phyloP scores from a whole-genome alignment of 257 asterid genomes.

The Solanum gracilifrons region DNA sequence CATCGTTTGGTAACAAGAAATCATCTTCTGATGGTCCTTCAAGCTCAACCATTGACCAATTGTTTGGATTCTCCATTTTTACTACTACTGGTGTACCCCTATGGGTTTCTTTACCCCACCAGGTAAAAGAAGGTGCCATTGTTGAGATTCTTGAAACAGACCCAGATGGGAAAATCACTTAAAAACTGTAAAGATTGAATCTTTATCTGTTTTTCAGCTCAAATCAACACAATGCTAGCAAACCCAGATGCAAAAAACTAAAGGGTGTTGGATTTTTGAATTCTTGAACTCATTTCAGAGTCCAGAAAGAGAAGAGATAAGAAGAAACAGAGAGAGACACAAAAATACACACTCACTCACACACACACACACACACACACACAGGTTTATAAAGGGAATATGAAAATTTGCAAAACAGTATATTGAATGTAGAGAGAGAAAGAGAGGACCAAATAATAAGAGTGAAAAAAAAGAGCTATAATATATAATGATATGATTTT shows the following conservation, averaged over 20 bases:
- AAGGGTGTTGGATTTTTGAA: neutral
- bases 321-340: slow-evolving; percentile 1
- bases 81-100: slow-evolving; percentile 86
- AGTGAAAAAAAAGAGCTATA: neutral
- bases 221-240: neutral
- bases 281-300: neutral
- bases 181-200: neutral
- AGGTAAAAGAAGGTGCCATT: slow-evolving; percentile 72
- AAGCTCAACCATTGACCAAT: slow-evolving; percentile 95
- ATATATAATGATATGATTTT: slow-evolving; percentile 2
- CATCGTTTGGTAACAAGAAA: slow-evolving; percentile 28
- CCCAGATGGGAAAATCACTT: neutral
- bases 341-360: neutral
- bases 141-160: neutral
- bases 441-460: neutral
- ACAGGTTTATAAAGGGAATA: neutral
- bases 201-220: neutral
- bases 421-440: neutral
- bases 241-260: neutral
- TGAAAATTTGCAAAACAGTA: neutral
- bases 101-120: slow-evolving; percentile 63
- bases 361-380: neutral
- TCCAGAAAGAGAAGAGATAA: neutral
- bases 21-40: slow-evolving; percentile 72
- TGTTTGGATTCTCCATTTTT: slow-evolving; percentile 90